Conservation (phyloP, 208 protist genomes). For the Perkinsela sp. region DNA sequence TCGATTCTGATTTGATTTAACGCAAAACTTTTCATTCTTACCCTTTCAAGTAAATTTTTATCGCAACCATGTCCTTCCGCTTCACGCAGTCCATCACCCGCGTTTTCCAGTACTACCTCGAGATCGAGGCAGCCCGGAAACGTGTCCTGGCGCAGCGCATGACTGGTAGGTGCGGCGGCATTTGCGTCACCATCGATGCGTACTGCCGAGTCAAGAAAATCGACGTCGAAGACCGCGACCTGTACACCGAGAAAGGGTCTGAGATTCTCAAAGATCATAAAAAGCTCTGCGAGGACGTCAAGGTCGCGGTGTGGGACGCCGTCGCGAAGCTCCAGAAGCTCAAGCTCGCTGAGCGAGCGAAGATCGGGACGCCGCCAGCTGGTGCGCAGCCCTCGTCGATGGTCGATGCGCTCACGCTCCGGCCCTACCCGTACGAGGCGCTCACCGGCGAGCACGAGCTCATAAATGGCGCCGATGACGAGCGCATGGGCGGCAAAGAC, state of each 20-base stretch:
- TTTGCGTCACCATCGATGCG: background rate
- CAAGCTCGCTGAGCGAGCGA: background rate
- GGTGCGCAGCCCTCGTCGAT: background rate
- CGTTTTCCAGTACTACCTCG: background rate
- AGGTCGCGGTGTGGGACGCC: background rate
- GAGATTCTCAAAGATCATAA: background rate
- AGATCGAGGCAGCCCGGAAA: background rate
- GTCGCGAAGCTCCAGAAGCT: background rate
- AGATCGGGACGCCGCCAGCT: background rate
- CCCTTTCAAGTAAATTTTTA: background rate
- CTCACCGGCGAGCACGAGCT: background rate
- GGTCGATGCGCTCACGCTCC: background rate
- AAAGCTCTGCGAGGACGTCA: background rate
- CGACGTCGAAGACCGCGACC: background rate
- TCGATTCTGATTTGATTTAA: too few relatives aligned
- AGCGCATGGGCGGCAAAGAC: background rate
- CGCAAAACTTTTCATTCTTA: too few relatives aligned
- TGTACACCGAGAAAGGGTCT: background rate
- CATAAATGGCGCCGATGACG: background rate
- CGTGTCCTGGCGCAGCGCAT: background rate
- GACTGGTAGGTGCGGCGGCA: background rate
- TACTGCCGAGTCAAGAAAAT: background rate
- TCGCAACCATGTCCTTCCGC: background rate
- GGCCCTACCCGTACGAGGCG: background rate
- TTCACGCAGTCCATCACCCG: background rate